Base-by-base conservation (phyloP, 805 yeast genomes). In the Suhomyces vadensis region DNA sequence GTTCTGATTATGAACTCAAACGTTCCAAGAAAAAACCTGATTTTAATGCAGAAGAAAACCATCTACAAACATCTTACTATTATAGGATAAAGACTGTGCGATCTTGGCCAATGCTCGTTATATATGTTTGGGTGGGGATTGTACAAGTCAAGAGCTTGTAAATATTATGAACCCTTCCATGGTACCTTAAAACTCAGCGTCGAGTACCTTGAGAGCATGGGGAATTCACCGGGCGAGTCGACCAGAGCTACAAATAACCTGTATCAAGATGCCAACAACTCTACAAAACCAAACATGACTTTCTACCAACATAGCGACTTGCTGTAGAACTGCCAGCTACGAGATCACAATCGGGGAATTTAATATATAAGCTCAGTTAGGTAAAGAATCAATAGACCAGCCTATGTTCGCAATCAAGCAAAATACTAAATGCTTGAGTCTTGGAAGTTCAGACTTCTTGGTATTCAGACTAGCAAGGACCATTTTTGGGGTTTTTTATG, bases 261-360 rank as follows among this genome's bases (percentile, higher is more conserved):
- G 25, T 6, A 9, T 16, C 6, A 29, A 29, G 16, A 29, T 6
- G 9, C 25, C 9, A 19, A 62, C 53, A 42, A 67, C 83, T 54
- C 81, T 81, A 48, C 53, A 7, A 14, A 27, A 4, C 6, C n/a
- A 13, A n/a, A 13, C 5, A 2, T 11, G 14, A n/a, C n/a, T n/a
- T n/a, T n/a, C n/a, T n/a, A n/a, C n/a, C n/a, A n/a, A n/a, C n/a
- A n/a, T n/a, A n/a, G n/a, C n/a, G n/a, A n/a, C n/a, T n/a, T n/a
- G n/a, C n/a, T n/a, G n/a, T n/a, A n/a, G n/a, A n/a, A n/a, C n/a
- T n/a, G n/a, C n/a, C n/a, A n/a, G n/a, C n/a, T n/a, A n/a, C n/a
- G n/a, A n/a, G n/a, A n/a, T n/a, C n/a, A n/a, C n/a, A n/a, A n/a
- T n/a, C n/a, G n/a, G n/a, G n/a, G n/a, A n/a, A n/a, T n/a, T n/a